A percentile compares a stretch with the other conserved stretches of the same genome.
These are phyloP conservation scores for Aciculoconidium aculeatum DNA, from an alignment of 805 yeast species.

Conservation along the genomic window DNA sequence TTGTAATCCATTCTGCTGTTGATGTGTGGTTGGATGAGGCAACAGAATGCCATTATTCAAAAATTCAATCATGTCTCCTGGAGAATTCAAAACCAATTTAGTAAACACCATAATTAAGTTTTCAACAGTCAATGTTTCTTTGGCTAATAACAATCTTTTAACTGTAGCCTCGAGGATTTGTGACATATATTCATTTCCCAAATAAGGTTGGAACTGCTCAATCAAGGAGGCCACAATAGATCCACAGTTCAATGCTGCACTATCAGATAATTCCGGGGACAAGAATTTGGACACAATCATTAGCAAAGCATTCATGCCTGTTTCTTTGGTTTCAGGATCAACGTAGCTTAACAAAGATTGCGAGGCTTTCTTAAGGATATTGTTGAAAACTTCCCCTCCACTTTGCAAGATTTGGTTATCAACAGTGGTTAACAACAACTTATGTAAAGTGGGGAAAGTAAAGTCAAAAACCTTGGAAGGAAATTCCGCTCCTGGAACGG, in stretches of 20 bases:
- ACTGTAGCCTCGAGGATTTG: slow-evolving; percentile 74
- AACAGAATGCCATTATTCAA: slow-evolving; percentile 37
- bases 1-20: slow-evolving; percentile 39
- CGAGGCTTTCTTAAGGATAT: slow-evolving; percentile 43
- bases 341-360: slow-evolving; percentile 24
- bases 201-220: slow-evolving; percentile 39
- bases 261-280: slow-evolving; percentile 66
- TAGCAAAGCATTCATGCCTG: slow-evolving; percentile 55
- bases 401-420: slow-evolving; percentile 77
- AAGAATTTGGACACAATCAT: slow-evolving; percentile 63
- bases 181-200: slow-evolving; percentile 36
- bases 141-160: slow-evolving; percentile 55
- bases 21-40: slow-evolving; percentile 15
- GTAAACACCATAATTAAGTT: slow-evolving; percentile 74
- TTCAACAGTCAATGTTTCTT: slow-evolving; percentile 68
- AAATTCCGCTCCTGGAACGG: slow-evolving; percentile 30
- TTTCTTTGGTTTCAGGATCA: slow-evolving; percentile 26
- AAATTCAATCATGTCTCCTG: slow-evolving; percentile 58
- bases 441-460: slow-evolving; percentile 39
- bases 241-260: slow-evolving; percentile 79
- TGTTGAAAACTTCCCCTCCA: slow-evolving; percentile 69
- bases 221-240: slow-evolving; percentile 55
- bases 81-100: slow-evolving; percentile 56
- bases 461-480: slow-evolving; percentile 37
- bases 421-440: slow-evolving; percentile 38